These are phyloP conservation scores for Lachancea sp. DNA, from an alignment of 805 yeast species.

Conservation along the genomic window DNA sequence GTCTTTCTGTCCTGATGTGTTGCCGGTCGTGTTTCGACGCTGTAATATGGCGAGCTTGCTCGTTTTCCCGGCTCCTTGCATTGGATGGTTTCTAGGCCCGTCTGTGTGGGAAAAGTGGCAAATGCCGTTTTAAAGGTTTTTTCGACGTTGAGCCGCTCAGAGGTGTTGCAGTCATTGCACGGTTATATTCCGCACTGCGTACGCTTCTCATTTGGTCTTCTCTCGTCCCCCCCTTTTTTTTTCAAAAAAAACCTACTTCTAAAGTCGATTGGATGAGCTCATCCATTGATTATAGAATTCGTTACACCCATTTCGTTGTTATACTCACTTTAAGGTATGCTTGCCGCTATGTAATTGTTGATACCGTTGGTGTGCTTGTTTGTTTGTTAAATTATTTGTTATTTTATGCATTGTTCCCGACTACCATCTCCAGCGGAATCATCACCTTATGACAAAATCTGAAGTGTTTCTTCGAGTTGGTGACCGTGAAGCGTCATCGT, in stretches of 20 bases:
- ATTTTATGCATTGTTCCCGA: not conserved
- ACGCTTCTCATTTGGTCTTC: constrained; percentile 25
- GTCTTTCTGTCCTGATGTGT: not conserved
- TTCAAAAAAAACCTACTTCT: not conserved
- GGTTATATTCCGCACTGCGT: constrained; percentile 20
- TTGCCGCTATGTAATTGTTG: not conserved
- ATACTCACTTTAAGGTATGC: not conserved
- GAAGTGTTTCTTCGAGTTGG: constrained; percentile 19
- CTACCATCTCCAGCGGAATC: not conserved
- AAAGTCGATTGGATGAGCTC: constrained; percentile 23
- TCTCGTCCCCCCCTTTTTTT: constrained; percentile 16
- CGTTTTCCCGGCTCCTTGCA: constrained; percentile 18
- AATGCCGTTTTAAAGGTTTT: constrained; percentile 7
- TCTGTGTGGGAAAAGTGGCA: not conserved
- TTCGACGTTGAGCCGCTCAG: constrained; percentile 13
- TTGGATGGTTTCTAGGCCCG: not conserved
- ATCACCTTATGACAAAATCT: constrained; percentile 22
- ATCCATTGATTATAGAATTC: constrained; percentile 13
- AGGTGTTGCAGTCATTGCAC: constrained; percentile 31
- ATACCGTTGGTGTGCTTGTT: not conserved
- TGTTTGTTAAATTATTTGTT: not conserved
- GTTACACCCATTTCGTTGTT: not conserved
- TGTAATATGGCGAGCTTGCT: constrained; percentile 32
- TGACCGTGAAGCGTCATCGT: constrained; percentile 11
- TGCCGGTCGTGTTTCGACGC: constrained; percentile 11